Base-by-base conservation (phyloP, 345 rosid genomes). In the Anastatica hierochuntica region DNA sequence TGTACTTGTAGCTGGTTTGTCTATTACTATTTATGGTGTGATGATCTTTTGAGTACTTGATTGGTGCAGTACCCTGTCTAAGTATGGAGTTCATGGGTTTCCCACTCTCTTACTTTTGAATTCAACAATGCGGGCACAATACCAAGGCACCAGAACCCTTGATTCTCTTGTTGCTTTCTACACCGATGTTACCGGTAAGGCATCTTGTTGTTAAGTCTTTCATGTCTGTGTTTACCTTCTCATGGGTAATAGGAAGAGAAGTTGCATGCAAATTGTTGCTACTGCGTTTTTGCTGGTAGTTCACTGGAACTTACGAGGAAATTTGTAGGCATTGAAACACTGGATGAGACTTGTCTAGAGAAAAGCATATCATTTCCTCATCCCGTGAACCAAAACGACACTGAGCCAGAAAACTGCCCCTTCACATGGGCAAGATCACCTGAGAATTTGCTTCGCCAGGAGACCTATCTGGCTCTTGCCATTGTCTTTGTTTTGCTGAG, bases 391-490 rank as follows among this genome's bases (percentile, higher is more conserved):
- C 65, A 70, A 50, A 69, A 62, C 44, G 71, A 60, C 52, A 12
- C 54, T 5, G 94, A 79, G 58, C 80, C 23, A 21, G 98, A 92
- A 50, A 87, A 70, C 72, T 92, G 96, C 58, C 98, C 95, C 0
- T 92, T 84, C 72, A 74, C 88, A 43, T 92, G 98, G 98, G 95
- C 90, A 54, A 88, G 81, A 74, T 87, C 98, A 36, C 98, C 98
- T 1, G 95, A 83, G 78, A 85, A 88, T 51, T 51, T 85, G 73
- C 77, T 92, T 41, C 74, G 69, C 5, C 90, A 88, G 58, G 96
- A 88, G 68, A 92, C 96, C 0, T 92, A 73, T 60, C 67, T 92
- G 40, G 75, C 90, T 29, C 69, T 92, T 62, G 96, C 98, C 8
- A 65, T 78, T 8, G 46, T 72, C 8, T 92, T 92, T 48, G 95